Evolutionary conservation across 768 basidiomycete species (phyloP), one percentile per base, ranked within the genome.

Genomic region (Kockovaella imperatae): DNA sequence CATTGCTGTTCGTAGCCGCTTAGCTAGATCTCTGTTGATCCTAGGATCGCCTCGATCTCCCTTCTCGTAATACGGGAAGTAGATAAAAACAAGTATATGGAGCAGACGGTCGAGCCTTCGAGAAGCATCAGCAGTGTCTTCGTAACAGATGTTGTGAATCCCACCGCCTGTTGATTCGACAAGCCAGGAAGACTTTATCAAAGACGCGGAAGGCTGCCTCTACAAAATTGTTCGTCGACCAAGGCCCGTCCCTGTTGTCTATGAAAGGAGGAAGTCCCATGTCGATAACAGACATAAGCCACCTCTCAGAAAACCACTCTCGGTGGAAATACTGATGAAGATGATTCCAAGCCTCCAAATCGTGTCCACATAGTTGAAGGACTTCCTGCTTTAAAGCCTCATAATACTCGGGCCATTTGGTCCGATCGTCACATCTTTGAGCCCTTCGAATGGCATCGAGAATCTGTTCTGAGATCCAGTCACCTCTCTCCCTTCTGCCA

Each of bases 51-150:
- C 14, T 8, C 29, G 50, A 3, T 44, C 35, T 5, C 30, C 26
- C 14, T 39, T 6, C 32, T 52, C 44, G 29, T 52, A 52, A 28
- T 46, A 52, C 5, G 50, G 45, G 30, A 52, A 52, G 25, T 46
- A 52, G 17, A 35, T 14, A 20, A 5, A 18, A 5, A 52, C 5
- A 14, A 52, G 43, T 3, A 52, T 46, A 13, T 35, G 8, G 20
- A 52, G 14, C n/a, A 52, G 35, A 8, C 50, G 45, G 25, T 52
- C 45, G 7, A 52, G 34, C 11, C 50, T 52, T n/a, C n/a, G n/a
- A n/a, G n/a, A 28, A 3, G 20, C 5, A 15, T 21, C 29, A 38
- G 44, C 14, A 36, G 20, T 3, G 35, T 10, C 18, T 29, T 13
- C 17, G 28, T 7, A 17, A 4, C 17, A 46, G 13, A 23, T 13